Percentiles rank a stretch among this genome's conserved stretches.
Conservation (phyloP, 1,139 yeast species). For the Yamadazyma conglobata region DNA sequence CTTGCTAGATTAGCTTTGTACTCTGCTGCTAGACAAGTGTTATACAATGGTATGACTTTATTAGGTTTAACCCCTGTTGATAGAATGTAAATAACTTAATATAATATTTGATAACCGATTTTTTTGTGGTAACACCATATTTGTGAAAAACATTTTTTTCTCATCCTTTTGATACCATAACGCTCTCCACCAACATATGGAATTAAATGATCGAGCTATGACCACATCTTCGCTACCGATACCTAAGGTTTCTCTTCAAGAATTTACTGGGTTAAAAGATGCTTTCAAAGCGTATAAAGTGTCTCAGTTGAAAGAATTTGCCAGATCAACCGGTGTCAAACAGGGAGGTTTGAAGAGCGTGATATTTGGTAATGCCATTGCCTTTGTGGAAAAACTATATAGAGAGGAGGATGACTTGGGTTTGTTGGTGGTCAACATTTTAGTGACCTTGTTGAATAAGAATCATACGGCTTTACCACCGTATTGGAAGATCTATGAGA, state of each 20-base stretch:
- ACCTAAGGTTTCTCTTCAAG: too few relatives aligned
- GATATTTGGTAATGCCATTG: constrained; percentile 1
- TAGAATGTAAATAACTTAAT: constrained; percentile 83
- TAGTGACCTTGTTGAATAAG: constrained; percentile 1
- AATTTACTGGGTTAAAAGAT: too few relatives aligned
- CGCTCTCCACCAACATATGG: too few relatives aligned
- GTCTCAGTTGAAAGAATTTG: constrained; percentile 10
- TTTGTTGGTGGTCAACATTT: constrained; percentile 5
- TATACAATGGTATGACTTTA: constrained; percentile 86
- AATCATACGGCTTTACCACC: constrained; percentile 7
- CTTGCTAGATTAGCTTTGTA: constrained; percentile 91
- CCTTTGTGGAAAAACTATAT: constrained; percentile 2
- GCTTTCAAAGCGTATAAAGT: constrained; percentile 7
- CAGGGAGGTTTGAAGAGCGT: constrained; percentile 8
- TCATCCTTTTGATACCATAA: too few relatives aligned
- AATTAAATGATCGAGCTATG: too few relatives aligned
- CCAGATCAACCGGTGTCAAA: constrained; percentile 6
- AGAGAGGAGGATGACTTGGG: constrained; percentile 1
- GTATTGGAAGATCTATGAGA: constrained; percentile 1
- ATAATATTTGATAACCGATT: too few relatives aligned
- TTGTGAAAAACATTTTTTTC: too few relatives aligned
- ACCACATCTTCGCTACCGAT: too few relatives aligned
- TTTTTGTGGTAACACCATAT: neutral
- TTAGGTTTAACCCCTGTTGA: constrained; percentile 96
- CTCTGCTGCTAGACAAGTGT: constrained; percentile 84